Conservation (phyloP, 2,329 filamentous ascomycete species). For the Xylaria sp. region DNA sequence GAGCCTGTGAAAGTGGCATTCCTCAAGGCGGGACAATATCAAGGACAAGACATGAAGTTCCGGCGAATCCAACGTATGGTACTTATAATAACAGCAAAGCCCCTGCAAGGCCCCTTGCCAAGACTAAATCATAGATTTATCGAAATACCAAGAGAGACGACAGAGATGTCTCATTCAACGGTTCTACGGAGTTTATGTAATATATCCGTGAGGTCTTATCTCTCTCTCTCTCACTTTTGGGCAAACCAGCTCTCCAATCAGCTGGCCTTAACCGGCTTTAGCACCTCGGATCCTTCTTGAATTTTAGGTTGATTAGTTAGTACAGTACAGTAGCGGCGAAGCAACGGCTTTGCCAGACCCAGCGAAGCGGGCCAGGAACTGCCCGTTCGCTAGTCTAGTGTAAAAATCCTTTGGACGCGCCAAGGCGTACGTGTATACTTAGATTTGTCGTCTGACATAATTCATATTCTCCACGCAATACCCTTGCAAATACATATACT, state of each 20-base stretch:
- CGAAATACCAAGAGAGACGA: background rate
- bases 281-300: background rate
- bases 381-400: background rate
- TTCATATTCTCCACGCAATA: constrained; percentile 9
- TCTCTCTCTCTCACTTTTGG: background rate
- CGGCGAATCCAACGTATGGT: background rate
- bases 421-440: background rate
- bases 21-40: background rate
- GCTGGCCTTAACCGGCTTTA: background rate
- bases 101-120: background rate
- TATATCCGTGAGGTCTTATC: background rate
- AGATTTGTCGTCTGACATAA: constrained; percentile 28
- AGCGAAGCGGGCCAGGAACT: background rate
- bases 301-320: background rate
- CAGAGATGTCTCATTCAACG: background rate
- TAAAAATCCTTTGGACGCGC: background rate
- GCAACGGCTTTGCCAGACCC: constrained; percentile 7
- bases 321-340: constrained; percentile 3
- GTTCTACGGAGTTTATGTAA: background rate
- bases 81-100: constrained; percentile 2
- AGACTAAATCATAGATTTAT: background rate
- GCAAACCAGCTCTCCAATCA: constrained; percentile 8
- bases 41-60: background rate
- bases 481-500: background rate
- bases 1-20: background rate